A percentile compares a stretch with the other conserved stretches of the same genome.
Evolutionary conservation across 768 basidiomycete genomes (phyloP).

Genomic region (Boletus subcaerulescens): DNA sequence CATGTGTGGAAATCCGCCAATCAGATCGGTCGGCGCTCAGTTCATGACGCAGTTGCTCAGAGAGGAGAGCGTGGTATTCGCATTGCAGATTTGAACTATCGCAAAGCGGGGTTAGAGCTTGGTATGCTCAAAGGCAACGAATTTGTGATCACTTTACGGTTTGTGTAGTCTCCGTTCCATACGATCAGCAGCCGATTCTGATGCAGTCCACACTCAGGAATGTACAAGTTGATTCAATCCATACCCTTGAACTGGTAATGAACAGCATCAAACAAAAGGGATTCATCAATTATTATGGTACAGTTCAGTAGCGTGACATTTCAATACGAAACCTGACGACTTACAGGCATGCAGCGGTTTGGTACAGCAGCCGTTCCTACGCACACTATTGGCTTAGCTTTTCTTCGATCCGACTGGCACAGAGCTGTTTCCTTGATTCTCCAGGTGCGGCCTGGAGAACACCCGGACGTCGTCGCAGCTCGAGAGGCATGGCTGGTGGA

Average conservation of each 20-base stretch:
- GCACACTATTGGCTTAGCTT: constrained; percentile 87
- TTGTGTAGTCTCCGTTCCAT: constrained; percentile 3
- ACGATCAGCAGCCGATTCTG: constrained; percentile 11
- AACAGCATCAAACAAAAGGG: constrained; percentile 76
- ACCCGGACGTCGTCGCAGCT: constrained; percentile 83
- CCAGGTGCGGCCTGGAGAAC: constrained; percentile 81
- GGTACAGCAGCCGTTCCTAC: constrained; percentile 96
- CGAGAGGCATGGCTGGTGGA: constrained; percentile 89
- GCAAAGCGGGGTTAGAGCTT: constrained; percentile 77
- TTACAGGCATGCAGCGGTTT: constrained; percentile 94
- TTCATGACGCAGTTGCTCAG: constrained; percentile 56
- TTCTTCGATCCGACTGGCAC: constrained; percentile 89
- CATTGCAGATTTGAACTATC: constrained; percentile 85
- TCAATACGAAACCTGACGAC: constrained; percentile 3
- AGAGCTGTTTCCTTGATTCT: constrained; percentile 82
- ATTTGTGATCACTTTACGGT: constrained; percentile 94
- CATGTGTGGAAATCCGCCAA: constrained; percentile 85
- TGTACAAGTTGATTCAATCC: constrained; percentile 72
- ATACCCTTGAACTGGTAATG: constrained; percentile 73
- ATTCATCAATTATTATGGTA: constrained; percentile 98
- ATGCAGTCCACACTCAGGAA: constrained; percentile 50
- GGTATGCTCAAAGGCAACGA: constrained; percentile 97
- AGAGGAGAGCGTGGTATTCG: constrained; percentile 89
- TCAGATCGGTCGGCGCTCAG: constrained; percentile 55
- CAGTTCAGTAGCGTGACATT: constrained; percentile 1